phyloP scores from a whole-genome alignment of 2,329 filamentous ascomycete genomes.

The Fusarium haematococcum region DNA sequence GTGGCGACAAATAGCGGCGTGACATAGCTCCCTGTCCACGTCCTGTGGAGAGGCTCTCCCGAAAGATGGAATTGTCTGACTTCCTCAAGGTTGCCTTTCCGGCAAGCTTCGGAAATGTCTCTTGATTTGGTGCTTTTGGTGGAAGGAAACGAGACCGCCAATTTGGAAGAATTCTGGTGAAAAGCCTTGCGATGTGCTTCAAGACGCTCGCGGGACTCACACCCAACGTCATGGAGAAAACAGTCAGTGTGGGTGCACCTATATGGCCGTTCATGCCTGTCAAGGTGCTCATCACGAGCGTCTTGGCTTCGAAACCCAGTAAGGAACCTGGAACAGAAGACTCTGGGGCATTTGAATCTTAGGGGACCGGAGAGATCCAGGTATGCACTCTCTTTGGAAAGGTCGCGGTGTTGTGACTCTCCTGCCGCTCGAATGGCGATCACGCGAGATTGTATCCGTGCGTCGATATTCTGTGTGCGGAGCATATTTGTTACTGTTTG shows the following conservation, averaged over 20 bases:
- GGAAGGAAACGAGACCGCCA: rapidly evolving
- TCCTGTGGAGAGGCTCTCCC: background rate
- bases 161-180: rapidly evolving
- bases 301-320: rapidly evolving
- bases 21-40: rapidly evolving
- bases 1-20: background rate
- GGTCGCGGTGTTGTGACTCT: background rate
- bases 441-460: background rate
- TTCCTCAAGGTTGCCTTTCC: rapidly evolving
- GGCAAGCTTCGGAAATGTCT: background rate
- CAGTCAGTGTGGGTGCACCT: rapidly evolving
- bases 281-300: rapidly evolving
- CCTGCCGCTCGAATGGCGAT: background rate
- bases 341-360: background rate
- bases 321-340: background rate
- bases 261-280: rapidly evolving
- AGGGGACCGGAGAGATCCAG: rapidly evolving
- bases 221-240: rapidly evolving
- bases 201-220: rapidly evolving
- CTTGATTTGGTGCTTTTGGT: rapidly evolving
- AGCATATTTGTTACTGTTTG: background rate
- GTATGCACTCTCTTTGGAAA: background rate
- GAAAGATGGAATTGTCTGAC: background rate
- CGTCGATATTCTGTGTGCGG: background rate
- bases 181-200: background rate